Evolutionary conservation across 441 rosid species (phyloP).

Genomic region (Adansonia gregorii): DNA sequence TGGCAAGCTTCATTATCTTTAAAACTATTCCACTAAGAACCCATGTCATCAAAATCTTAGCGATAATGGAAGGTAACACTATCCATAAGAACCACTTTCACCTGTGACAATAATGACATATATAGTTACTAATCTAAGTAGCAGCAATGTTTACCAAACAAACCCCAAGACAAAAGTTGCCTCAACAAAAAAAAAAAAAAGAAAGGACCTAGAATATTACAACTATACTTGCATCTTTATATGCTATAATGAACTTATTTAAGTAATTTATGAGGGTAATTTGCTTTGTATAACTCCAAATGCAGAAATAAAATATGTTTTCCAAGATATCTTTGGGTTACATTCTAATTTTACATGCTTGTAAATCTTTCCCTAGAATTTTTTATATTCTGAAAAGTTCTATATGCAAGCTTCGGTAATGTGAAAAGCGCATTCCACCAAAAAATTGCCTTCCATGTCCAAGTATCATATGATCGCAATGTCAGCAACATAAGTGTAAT

Average conservation of each 20-base stretch:
- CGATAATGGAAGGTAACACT: slow-evolving; percentile 95
- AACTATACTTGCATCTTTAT: slow-evolving; percentile 63
- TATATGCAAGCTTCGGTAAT: slow-evolving; percentile 77
- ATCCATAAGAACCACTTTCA: slow-evolving; percentile 75
- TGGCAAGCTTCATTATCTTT: slow-evolving; percentile 89
- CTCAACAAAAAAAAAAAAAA: not conserved
- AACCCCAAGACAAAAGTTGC: slow-evolving; percentile 1
- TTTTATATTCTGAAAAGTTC: slow-evolving; percentile 62
- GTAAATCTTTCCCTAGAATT: slow-evolving; percentile 53
- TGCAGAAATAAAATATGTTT: slow-evolving; percentile 80
- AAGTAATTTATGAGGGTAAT: slow-evolving; percentile 77
- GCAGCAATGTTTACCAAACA: not conserved
- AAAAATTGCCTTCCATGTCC: slow-evolving; percentile 97
- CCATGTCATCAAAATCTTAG: slow-evolving; percentile 88
- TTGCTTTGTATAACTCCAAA: slow-evolving; percentile 89
- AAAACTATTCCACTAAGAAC: slow-evolving; percentile 76
- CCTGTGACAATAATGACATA: slow-evolving; percentile 51
- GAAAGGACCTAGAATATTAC: slow-evolving; percentile 12
- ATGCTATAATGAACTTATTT: slow-evolving; percentile 76
- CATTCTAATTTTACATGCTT: slow-evolving; percentile 48
- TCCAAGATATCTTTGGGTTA: slow-evolving; percentile 68
- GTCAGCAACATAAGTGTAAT: slow-evolving; percentile 12
- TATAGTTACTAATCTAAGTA: slow-evolving; percentile 17
- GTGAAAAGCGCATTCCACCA: slow-evolving; percentile 90
- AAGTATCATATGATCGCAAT: slow-evolving; percentile 28